Evolutionary conservation across 2,329 filamentous ascomycete species (phyloP).

Genomic region (Pseudovirgaria hyperparasitica): DNA sequence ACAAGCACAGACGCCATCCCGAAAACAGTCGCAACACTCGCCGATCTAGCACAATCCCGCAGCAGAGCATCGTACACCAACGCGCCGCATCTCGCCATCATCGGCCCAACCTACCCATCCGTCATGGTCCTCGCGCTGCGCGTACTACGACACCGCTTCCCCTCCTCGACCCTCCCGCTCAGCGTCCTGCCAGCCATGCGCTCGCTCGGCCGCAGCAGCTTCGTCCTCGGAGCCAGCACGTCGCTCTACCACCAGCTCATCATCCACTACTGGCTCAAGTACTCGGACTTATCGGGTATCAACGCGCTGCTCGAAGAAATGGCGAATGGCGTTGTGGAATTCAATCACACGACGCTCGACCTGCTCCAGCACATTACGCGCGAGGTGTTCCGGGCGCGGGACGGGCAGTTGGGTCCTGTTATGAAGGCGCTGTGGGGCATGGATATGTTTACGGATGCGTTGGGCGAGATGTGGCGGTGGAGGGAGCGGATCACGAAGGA

Average conservation of each 20-base stretch:
- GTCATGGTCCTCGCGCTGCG: slow-evolving; percentile 46
- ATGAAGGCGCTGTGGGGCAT: slow-evolving; percentile 19
- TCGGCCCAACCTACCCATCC: slow-evolving; percentile 53
- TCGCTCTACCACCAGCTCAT: slow-evolving; percentile 58
- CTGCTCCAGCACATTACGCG: slow-evolving; percentile 24
- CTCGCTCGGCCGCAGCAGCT: slow-evolving; percentile 53
- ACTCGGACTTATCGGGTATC: slow-evolving; percentile 44
- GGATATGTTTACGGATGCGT: no score
- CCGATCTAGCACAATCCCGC: no score
- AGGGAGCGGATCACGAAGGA: no score
- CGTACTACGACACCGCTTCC: slow-evolving; percentile 46
- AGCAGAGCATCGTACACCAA: background rate
- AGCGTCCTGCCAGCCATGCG: slow-evolving; percentile 55
- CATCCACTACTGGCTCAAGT: slow-evolving; percentile 46
- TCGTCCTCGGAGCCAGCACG: slow-evolving; percentile 58
- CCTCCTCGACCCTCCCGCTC: slow-evolving; percentile 46
- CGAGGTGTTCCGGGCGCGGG: slow-evolving; percentile 11
- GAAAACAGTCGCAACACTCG: slow-evolving; percentile 1
- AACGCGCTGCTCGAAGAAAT: slow-evolving; percentile 51
- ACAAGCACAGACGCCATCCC: background rate
- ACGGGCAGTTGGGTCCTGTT: slow-evolving; percentile 14
- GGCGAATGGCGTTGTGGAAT: slow-evolving; percentile 48
- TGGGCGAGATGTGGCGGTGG: no score
- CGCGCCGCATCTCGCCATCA: slow-evolving; percentile 26
- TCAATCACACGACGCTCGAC: slow-evolving; percentile 35